Conservation (phyloP, 345 rosid genomes). For the Hibiscus mutabilis region DNA sequence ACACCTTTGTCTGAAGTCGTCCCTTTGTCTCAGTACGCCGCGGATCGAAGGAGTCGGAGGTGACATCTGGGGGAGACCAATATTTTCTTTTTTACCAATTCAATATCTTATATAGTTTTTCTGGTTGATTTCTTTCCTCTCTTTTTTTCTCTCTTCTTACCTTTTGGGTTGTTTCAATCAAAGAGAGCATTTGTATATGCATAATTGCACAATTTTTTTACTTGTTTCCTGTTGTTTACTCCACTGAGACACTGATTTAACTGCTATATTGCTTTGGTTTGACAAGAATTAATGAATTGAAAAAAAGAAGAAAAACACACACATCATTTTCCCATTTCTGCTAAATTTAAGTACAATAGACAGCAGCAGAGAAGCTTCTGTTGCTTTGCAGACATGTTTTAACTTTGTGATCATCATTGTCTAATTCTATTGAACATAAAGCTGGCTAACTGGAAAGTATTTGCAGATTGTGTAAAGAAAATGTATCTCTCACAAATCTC, state of each 20-base stretch:
- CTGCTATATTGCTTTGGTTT: not conserved
- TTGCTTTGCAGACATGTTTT: no score
- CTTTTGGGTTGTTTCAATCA: not conserved
- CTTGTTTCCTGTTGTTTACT: not conserved
- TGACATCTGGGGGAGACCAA: conserved; percentile 8
- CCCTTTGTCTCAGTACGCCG: conserved; percentile 84
- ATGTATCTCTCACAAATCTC: not conserved
- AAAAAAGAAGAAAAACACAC: not conserved
- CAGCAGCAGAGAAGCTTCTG: not conserved
- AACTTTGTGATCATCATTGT: no score
- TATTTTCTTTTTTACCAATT: no score
- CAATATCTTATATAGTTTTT: not conserved
- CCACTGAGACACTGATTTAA: not conserved
- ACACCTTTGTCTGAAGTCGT: conserved; percentile 94
- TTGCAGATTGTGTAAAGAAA: not conserved
- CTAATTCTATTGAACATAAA: not conserved
- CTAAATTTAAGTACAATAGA: not conserved
- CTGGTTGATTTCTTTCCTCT: not conserved
- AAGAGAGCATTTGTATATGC: not conserved
- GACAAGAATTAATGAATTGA: not conserved
- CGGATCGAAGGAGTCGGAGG: conserved; percentile 69
- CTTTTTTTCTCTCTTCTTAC: no score
- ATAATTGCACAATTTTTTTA: not conserved
- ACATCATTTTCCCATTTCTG: not conserved
- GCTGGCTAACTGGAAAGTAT: not conserved